phyloP scores from a whole-genome alignment of 352 stramenopile species.

The Phytophthora podocarpi region DNA sequence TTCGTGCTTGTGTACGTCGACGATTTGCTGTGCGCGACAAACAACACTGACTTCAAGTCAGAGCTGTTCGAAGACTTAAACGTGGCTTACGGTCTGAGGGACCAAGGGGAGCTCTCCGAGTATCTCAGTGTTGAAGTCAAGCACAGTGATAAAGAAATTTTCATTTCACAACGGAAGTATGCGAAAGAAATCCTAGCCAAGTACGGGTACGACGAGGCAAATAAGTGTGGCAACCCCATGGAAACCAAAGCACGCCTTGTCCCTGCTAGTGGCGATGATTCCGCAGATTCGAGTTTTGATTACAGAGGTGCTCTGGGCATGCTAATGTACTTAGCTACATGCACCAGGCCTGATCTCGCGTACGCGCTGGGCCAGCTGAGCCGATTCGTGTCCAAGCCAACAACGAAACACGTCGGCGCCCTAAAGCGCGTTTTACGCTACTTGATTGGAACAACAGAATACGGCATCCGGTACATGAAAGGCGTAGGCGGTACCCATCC shows the following conservation, averaged over 20 bases:
- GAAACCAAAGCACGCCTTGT: not conserved
- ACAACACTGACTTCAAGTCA: not conserved
- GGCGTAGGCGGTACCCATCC: too few relatives aligned
- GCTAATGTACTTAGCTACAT: not conserved
- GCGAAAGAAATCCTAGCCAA: not conserved
- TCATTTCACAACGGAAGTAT: not conserved
- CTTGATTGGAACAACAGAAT: not conserved
- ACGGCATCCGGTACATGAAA: not conserved
- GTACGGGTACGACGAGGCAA: not conserved
- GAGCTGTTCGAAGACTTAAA: not conserved
- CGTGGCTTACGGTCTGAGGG: not conserved
- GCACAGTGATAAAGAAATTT: not conserved
- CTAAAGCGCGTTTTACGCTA: not conserved
- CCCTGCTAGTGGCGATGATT: not conserved
- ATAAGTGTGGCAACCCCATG: not conserved
- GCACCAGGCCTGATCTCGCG: not conserved
- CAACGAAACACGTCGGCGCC: not conserved
- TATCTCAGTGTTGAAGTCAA: not conserved
- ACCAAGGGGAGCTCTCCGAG: not conserved
- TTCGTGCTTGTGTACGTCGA: constrained; percentile 3
- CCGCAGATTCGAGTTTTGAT: not conserved
- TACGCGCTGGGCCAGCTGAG: not conserved
- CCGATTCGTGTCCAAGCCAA: not conserved
- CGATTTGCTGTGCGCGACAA: not conserved
- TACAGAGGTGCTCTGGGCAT: not conserved